phyloP scores from a whole-genome alignment of 768 basidiomycete species.

The Sarcodon sp. region DNA sequence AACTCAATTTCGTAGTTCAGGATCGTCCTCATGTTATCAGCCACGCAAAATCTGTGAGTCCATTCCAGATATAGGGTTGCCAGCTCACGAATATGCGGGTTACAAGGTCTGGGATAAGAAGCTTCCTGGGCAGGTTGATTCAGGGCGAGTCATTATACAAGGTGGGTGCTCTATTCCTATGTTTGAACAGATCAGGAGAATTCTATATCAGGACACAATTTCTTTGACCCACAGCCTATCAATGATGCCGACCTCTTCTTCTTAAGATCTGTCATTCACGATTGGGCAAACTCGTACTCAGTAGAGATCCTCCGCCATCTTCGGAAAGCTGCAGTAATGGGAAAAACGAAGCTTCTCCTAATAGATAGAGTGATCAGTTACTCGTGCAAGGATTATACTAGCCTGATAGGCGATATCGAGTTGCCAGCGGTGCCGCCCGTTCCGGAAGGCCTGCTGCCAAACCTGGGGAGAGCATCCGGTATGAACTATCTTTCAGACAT shows the following conservation, averaged over 20 bases:
- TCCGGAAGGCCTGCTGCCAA: conserved; percentile 15
- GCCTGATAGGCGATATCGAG: conserved; percentile 11
- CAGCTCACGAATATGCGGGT: too few species aligned
- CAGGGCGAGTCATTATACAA: too few species aligned
- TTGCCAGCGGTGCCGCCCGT: conserved; percentile 9
- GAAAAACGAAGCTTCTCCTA: conserved; percentile 25
- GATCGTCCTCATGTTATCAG: conserved; percentile 5
- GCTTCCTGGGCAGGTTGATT: too few species aligned
- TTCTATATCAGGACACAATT: conserved; percentile 16
- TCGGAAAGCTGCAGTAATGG: conserved; percentile 18
- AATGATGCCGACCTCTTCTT: conserved; percentile 23
- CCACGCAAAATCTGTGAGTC: too few species aligned
- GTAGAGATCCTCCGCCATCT: conserved; percentile 23
- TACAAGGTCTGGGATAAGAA: too few species aligned
- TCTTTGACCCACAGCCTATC: conserved; percentile 23
- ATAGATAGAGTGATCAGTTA: conserved; percentile 26
- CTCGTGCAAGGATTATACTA: conserved; percentile 6
- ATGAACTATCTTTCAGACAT: too few species aligned
- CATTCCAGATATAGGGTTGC: too few species aligned
- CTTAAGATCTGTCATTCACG: conserved; percentile 22
- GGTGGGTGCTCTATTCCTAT: too few species aligned
- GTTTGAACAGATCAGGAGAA: too few species aligned
- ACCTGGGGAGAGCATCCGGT: conserved; percentile 10
- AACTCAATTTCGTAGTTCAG: conserved; percentile 8
- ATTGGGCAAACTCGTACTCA: conserved; percentile 22